A percentile compares a stretch with the other conserved stretches of the same genome.
phyloP scores from a whole-genome alignment of 1,284 basidiomycete genomes.

The Puccinia hordei region DNA sequence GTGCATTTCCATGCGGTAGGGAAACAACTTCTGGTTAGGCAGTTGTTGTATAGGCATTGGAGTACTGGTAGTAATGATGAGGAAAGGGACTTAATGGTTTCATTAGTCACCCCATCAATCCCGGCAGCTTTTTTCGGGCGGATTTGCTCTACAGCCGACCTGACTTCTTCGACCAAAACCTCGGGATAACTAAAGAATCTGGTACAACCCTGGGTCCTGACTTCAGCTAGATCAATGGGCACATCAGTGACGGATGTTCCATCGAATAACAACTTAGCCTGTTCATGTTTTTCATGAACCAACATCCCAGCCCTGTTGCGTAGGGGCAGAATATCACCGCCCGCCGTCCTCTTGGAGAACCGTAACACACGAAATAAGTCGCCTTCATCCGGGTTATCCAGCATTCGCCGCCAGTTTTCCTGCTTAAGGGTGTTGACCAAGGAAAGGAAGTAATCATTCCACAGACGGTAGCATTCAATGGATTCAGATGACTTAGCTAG shows the following conservation, averaged over 20 bases:
- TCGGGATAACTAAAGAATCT: neutral
- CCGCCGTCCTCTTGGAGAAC: neutral
- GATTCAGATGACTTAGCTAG: neutral
- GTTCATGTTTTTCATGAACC: neutral
- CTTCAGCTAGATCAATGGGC: neutral
- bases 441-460: neutral
- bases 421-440: neutral
- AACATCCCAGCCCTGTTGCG: neutral
- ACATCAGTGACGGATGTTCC: neutral
- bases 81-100: slow-evolving; percentile 3
- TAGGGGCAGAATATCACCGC: neutral
- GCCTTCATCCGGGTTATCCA: neutral
- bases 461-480: neutral
- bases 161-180: neutral
- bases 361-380: neutral
- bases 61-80: too few relatives aligned
- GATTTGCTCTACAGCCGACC: neutral
- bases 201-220: neutral
- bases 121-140: neutral
- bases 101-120: neutral
- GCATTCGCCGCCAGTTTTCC: neutral
- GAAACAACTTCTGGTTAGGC: neutral
- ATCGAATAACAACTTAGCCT: neutral
- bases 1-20: neutral
- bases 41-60: neutral